A percentile compares a stretch with the other conserved stretches of the same genome.
phyloP scores from a whole-genome alignment of 2,329 filamentous ascomycete genomes.

The Graphiopsis chlorocephala region DNA sequence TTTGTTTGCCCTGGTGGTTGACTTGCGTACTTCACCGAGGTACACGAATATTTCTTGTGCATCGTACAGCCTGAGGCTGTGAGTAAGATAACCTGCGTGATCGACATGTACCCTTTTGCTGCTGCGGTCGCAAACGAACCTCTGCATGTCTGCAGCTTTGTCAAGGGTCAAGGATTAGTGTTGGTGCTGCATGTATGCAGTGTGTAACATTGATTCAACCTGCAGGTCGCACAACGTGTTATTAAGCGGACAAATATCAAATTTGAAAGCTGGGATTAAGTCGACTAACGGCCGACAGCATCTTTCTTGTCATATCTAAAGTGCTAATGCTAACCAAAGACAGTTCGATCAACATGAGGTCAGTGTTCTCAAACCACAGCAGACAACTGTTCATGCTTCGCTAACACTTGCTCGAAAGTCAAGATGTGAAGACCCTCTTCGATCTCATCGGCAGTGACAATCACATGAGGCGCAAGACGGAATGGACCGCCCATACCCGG shows the following conservation, averaged over 20 bases:
- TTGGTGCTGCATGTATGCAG: not conserved
- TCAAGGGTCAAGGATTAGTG: not conserved
- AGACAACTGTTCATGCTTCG: constrained; percentile 1
- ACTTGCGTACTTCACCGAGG: not conserved
- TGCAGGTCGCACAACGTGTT: not conserved
- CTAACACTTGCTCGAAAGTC: constrained; percentile 40
- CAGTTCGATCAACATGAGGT: no score
- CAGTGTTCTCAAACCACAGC: not conserved
- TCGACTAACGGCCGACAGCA: not conserved
- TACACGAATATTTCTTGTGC: not conserved
- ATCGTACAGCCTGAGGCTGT: not conserved
- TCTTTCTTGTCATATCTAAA: not conserved
- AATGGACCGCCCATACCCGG: constrained; percentile 26
- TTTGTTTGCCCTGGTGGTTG: not conserved
- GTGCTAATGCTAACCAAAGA: not conserved
- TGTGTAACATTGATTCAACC: not conserved
- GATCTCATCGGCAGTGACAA: constrained; percentile 23
- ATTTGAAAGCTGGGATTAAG: not conserved
- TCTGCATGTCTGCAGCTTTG: not conserved
- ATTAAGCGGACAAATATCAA: not conserved
- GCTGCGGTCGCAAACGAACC: not conserved
- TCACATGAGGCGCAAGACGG: constrained; percentile 26
- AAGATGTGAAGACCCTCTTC: constrained; percentile 53
- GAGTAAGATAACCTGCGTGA: not conserved
- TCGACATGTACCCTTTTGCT: not conserved